Evolutionary conservation across 140 eudicot species (phyloP).

Genomic region (Flaveria floridana): DNA sequence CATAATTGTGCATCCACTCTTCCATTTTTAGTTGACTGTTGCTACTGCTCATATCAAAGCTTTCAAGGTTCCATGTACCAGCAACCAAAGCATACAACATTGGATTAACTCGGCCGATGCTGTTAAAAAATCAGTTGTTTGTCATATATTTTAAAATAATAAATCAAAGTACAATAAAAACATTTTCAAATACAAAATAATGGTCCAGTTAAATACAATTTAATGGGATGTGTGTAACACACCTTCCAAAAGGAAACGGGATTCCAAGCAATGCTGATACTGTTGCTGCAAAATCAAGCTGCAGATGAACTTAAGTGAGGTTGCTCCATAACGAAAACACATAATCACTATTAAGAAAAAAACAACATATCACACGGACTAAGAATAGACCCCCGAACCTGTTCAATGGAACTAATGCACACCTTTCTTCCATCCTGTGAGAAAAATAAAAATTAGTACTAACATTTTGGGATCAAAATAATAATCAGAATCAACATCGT

Average conservation of each 20-base stretch:
- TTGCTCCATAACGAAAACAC: conserved; percentile 17
- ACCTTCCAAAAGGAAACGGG: conserved; percentile 99
- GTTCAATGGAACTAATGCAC: conserved; percentile 67
- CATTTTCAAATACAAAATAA: neutral
- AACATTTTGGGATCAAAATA: neutral
- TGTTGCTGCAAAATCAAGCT: conserved; percentile 97
- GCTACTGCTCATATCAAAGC: conserved; percentile 29
- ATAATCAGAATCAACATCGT: neutral
- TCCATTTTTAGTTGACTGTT: conserved; percentile 33
- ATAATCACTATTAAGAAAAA: neutral
- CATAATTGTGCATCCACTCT: conserved; percentile 76
- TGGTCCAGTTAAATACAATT: neutral
- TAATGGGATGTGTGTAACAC: conserved; percentile 32
- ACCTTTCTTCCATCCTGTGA: conserved; percentile 69
- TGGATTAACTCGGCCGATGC: conserved; percentile 89
- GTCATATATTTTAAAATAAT: conserved; percentile 1
- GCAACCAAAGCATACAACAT: conserved; percentile 68
- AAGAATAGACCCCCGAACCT: conserved; percentile 48
- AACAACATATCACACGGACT: neutral
- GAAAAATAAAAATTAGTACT: conserved; percentile 22
- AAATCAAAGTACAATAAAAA: neutral
- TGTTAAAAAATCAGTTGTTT: conserved; percentile 36
- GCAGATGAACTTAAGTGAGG: conserved; percentile 43
- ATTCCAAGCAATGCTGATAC: conserved; percentile 89
- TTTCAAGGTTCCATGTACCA: conserved; percentile 60